A percentile compares a stretch with the other conserved stretches of the same genome.
phyloP scores from a whole-genome alignment of 768 basidiomycete genomes.

The Collybia sordida region DNA sequence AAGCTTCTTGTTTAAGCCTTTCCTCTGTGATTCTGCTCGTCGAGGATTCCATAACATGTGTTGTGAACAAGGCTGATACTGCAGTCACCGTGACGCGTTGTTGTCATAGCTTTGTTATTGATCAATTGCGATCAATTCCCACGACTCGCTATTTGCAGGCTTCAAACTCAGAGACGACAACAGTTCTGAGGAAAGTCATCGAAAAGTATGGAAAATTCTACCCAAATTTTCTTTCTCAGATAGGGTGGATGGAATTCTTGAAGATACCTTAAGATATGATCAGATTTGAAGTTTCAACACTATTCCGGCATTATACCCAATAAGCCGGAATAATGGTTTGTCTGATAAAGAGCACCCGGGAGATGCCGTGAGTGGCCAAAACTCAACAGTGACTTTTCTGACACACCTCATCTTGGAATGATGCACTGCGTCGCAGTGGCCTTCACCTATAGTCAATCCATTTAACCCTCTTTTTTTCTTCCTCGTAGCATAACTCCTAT shows the following conservation, averaged over 20 bases:
- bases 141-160: constrained; percentile 14
- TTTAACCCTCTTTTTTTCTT: constrained; percentile 6
- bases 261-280: too few species aligned
- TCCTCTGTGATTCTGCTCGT: constrained; percentile 39
- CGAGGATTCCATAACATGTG: constrained; percentile 56
- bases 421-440: constrained; percentile 12
- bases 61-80: not conserved
- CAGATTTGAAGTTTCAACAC: too few species aligned
- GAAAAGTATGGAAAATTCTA: constrained; percentile 9
- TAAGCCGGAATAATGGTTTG: constrained; percentile 2
- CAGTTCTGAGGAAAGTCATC: not conserved
- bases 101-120: constrained; percentile 6
- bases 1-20: constrained; percentile 41
- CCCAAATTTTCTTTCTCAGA: too few species aligned
- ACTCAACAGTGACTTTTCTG: constrained; percentile 10
- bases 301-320: not conserved
- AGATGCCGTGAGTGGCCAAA: constrained; percentile 26
- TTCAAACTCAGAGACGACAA: constrained; percentile 31
- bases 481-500: constrained; percentile 4
- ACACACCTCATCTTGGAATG: constrained; percentile 13
- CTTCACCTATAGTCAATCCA: constrained; percentile 9
- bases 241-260: too few species aligned
- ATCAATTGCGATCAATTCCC: constrained; percentile 6
- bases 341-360: constrained; percentile 29
- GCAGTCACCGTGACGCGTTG: constrained; percentile 19